These are phyloP conservation scores for Trametes punicea DNA, from an alignment of 768 basidiomycete species.

Conservation along the genomic window DNA sequence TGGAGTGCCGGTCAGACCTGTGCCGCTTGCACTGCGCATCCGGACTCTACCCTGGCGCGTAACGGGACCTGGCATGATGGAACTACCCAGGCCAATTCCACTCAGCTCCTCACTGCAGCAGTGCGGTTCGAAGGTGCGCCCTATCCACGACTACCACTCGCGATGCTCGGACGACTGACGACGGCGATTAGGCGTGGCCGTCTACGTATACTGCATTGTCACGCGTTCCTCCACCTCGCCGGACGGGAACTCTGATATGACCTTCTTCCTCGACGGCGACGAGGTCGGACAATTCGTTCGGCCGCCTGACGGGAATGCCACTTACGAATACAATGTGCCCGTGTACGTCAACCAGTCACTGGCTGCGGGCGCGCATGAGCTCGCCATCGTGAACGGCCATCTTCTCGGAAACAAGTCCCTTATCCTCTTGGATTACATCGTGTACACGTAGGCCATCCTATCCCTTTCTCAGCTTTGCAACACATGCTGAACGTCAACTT, in stretches of 20 bases:
- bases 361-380: conserved; percentile 26
- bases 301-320: conserved; percentile 20
- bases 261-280: conserved; percentile 37
- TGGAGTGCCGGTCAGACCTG: conserved; percentile 35
- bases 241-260: conserved; percentile 34
- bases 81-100: conserved; percentile 6
- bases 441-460: conserved; percentile 35
- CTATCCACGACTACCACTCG: not conserved
- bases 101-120: conserved; percentile 28
- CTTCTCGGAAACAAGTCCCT: conserved; percentile 29
- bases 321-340: conserved; percentile 33
- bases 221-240: conserved; percentile 26
- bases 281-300: conserved; percentile 30
- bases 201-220: conserved; percentile 42
- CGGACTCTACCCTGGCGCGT: conserved; percentile 20
- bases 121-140: conserved; percentile 36
- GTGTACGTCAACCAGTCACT: conserved; percentile 35
- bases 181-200: conserved; percentile 36
- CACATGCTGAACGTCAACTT: not conserved
- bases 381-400: conserved; percentile 36
- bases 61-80: conserved; percentile 37
- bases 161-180: not conserved
- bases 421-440: conserved; percentile 38
- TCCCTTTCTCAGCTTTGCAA: not conserved
- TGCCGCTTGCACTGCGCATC: conserved; percentile 26